Percentiles rank a stretch among this genome's conserved stretches.
phyloP scores from a whole-genome alignment of 1,284 basidiomycete genomes.

The Flammula alnicola region DNA sequence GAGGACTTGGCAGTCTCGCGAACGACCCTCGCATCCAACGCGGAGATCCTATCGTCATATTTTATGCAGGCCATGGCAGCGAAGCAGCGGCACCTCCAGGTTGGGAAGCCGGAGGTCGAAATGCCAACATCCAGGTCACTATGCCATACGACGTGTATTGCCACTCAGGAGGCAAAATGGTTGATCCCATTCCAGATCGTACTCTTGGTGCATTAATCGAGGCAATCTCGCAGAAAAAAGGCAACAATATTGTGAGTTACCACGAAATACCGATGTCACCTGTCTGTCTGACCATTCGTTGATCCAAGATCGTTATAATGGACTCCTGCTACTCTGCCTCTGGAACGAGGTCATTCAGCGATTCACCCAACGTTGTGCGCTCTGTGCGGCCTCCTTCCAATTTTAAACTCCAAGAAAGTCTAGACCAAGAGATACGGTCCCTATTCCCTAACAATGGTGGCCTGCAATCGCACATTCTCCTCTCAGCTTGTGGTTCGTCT shows the following conservation, averaged over 20 bases:
- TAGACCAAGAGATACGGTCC: not conserved
- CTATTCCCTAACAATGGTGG: not conserved
- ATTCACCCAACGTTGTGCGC: not conserved
- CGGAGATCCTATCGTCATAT: conserved; percentile 15
- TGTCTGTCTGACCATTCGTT: not conserved
- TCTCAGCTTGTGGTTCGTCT: conserved; percentile 1
- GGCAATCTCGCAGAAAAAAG: conserved; percentile 1
- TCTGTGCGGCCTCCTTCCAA: not conserved
- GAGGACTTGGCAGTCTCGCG: not conserved
- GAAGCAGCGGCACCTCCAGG: not conserved
- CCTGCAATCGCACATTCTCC: conserved; percentile 1
- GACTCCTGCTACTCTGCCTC: conserved; percentile 13
- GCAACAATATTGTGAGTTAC: conserved; percentile 12
- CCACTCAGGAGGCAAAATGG: not conserved
- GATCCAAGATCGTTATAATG: conserved; percentile 6
- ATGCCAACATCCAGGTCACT: conserved; percentile 5
- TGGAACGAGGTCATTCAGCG: not conserved
- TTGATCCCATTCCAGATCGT: conserved; percentile 8
- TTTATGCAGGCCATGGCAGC: conserved; percentile 15
- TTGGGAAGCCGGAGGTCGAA: not conserved
- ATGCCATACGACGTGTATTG: conserved; percentile 5
- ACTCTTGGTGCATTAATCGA: conserved; percentile 4
- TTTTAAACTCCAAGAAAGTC: not conserved
- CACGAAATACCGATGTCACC: not conserved
- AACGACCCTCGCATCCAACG: not conserved